Conservation (phyloP, 805 yeast genomes). For the Yarrowia sp. region DNA sequence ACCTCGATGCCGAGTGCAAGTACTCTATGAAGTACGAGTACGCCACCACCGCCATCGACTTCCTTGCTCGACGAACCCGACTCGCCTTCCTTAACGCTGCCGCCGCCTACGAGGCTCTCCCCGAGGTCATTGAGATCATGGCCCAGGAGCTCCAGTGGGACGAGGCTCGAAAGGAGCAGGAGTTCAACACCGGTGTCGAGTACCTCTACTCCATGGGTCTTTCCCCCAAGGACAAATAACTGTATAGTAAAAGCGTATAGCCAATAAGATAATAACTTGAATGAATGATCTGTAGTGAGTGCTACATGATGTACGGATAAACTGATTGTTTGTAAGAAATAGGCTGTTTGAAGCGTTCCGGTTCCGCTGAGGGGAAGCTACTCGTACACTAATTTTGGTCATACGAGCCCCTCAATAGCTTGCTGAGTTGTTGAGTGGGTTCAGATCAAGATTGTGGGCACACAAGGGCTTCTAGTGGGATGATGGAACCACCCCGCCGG, state of each 20-base stretch:
- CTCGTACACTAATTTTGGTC: too few species aligned
- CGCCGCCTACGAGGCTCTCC: conserved; percentile 80
- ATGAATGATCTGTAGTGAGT: background rate
- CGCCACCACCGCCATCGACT: conserved; percentile 85
- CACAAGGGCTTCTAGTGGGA: too few species aligned
- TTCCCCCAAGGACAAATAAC: conserved; percentile 28
- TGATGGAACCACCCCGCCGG: too few species aligned
- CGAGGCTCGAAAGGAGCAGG: conserved; percentile 60
- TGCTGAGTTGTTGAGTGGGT: too few species aligned
- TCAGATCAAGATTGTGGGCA: too few species aligned
- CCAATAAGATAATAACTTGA: conserved; percentile 22
- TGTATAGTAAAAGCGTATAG: conserved; percentile 37
- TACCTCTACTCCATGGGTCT: conserved; percentile 54
- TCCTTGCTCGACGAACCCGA: conserved; percentile 91
- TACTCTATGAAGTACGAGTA: conserved; percentile 85
- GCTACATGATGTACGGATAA: too few species aligned
- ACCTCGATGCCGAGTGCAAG: conserved; percentile 82
- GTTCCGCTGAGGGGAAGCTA: too few species aligned
- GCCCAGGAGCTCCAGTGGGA: conserved; percentile 81
- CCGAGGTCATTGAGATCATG: conserved; percentile 86
- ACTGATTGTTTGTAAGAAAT: too few species aligned
- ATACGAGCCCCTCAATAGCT: too few species aligned
- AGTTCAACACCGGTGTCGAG: conserved; percentile 52
- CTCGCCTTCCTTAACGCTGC: conserved; percentile 89
- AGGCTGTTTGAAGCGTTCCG: too few species aligned